Evolutionary conservation across 2,329 filamentous ascomycete genomes (phyloP).

Genomic region (Colletotrichum ledebouriae): DNA sequence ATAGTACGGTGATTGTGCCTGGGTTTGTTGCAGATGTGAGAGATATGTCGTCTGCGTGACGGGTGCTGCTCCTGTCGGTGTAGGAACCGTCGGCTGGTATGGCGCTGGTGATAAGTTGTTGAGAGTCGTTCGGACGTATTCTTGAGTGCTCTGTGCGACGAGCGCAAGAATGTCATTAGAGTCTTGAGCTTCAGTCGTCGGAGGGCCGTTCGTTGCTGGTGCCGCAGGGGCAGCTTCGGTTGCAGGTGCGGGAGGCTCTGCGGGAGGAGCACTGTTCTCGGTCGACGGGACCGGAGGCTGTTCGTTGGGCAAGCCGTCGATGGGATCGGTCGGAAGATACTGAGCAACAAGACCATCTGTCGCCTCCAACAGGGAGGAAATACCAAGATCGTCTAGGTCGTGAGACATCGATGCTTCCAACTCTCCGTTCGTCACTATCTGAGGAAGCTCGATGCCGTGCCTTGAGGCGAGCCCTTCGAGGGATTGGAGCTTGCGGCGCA

Average conservation of each 20-base stretch:
- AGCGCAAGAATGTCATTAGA: slow-evolving; percentile 59
- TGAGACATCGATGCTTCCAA: slow-evolving; percentile 46
- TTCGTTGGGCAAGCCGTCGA: slow-evolving; percentile 39
- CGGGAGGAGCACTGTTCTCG: slow-evolving; percentile 35
- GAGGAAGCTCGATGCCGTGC: slow-evolving; percentile 53
- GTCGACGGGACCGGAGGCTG: slow-evolving; percentile 40
- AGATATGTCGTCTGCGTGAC: slow-evolving; percentile 53
- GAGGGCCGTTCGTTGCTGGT: slow-evolving; percentile 45
- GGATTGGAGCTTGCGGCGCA: slow-evolving; percentile 51
- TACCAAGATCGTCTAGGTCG: slow-evolving; percentile 53
- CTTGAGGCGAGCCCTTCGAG: slow-evolving; percentile 52
- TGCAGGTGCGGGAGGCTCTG: slow-evolving; percentile 26
- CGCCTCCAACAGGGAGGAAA: slow-evolving; percentile 59
- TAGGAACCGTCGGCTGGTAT: slow-evolving; percentile 58
- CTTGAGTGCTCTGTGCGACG: slow-evolving; percentile 59
- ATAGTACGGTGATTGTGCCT: slow-evolving; percentile 43
- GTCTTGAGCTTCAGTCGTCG: slow-evolving; percentile 49
- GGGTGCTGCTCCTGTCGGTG: slow-evolving; percentile 50
- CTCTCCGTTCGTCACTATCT: slow-evolving; percentile 48
- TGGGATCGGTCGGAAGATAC: slow-evolving; percentile 53
- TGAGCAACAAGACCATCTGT: slow-evolving; percentile 57
- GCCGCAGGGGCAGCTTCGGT: slow-evolving; percentile 28
- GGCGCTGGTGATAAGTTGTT: slow-evolving; percentile 58
- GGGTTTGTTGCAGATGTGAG: slow-evolving; percentile 55
- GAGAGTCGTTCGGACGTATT: slow-evolving; percentile 60